Percentiles rank a stretch among this genome's conserved stretches.
Evolutionary conservation across 2,329 filamentous ascomycete genomes (phyloP).

Genomic region (Coniochaeta prunicola): DNA sequence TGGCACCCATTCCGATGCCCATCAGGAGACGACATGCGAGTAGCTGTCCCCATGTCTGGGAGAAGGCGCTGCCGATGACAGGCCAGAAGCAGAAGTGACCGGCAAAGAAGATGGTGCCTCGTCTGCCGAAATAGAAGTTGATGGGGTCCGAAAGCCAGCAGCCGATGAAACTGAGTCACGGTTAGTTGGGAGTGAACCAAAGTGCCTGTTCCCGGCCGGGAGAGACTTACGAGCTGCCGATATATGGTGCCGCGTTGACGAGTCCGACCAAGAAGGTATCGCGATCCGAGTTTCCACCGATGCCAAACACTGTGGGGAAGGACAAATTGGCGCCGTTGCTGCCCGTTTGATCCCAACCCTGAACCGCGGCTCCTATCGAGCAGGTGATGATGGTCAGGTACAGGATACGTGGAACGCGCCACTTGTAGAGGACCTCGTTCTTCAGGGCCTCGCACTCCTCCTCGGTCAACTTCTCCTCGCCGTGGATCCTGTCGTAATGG

Average conservation of each 20-base stretch:
- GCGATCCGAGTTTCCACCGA: slow-evolving; percentile 25
- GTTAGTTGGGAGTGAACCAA: background rate
- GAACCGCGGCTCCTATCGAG: slow-evolving; percentile 46
- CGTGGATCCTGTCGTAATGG: slow-evolving; percentile 51
- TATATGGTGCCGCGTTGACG: slow-evolving; percentile 41
- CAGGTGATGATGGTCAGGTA: slow-evolving; percentile 57
- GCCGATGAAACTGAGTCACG: slow-evolving; percentile 40
- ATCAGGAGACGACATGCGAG: slow-evolving; percentile 60
- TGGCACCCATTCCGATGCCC: slow-evolving; percentile 63
- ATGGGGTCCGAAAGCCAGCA: slow-evolving; percentile 40
- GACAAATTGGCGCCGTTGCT: slow-evolving; percentile 41
- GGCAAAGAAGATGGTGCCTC: slow-evolving; percentile 25
- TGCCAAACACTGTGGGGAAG: slow-evolving; percentile 36
- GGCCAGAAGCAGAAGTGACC: slow-evolving; percentile 48
- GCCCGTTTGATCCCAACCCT: slow-evolving; percentile 28
- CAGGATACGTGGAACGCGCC: slow-evolving; percentile 53
- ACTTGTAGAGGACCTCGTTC: slow-evolving; percentile 59
- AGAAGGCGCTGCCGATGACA: slow-evolving; percentile 56
- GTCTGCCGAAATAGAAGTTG: slow-evolving; percentile 33
- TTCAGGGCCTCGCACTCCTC: slow-evolving; percentile 51
- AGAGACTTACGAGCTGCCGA: slow-evolving; percentile 25
- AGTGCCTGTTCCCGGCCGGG: background rate
- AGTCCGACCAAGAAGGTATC: slow-evolving; percentile 52
- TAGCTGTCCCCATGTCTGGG: slow-evolving; percentile 59
- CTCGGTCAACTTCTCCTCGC: slow-evolving; percentile 48